Percentiles rank a stretch among this genome's conserved stretches.
Evolutionary conservation across 1,284 basidiomycete genomes (phyloP).

Genomic region (Boletus nobilissimus): DNA sequence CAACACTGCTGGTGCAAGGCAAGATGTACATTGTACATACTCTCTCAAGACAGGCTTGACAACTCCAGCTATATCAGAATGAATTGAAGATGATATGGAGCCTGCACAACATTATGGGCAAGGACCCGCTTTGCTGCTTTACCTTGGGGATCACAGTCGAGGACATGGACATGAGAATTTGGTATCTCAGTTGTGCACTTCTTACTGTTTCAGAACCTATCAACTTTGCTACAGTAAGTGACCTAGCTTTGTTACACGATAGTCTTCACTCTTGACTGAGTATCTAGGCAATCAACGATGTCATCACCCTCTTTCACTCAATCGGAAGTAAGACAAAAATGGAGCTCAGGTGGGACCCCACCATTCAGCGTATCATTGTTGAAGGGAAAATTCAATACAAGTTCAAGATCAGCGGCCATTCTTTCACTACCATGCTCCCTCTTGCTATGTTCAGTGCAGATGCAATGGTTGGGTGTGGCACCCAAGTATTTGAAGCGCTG

Average conservation of each 20-base stretch:
- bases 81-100: slow-evolving; percentile 29
- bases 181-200: slow-evolving; percentile 11
- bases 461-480: no score
- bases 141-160: slow-evolving; percentile 28
- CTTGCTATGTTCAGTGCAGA: slow-evolving; percentile 15
- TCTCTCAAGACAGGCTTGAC: not conserved
- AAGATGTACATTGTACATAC: not conserved
- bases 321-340: slow-evolving; percentile 1
- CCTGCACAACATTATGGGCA: slow-evolving; percentile 31
- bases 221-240: slow-evolving; percentile 14
- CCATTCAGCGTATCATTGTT: not conserved
- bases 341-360: slow-evolving; percentile 32
- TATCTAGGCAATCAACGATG: slow-evolving; percentile 12
- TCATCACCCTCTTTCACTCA: slow-evolving; percentile 19
- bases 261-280: slow-evolving; percentile 2
- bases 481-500: no score
- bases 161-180: slow-evolving; percentile 25
- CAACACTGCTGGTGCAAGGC: not conserved
- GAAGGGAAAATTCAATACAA: slow-evolving; percentile 10
- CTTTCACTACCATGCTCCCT: slow-evolving; percentile 2
- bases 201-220: slow-evolving; percentile 17
- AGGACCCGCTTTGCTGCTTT: slow-evolving; percentile 27
- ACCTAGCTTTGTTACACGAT: not conserved
- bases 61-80: slow-evolving; percentile 20
- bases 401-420: slow-evolving; percentile 4